Evolutionary conservation across 495 filamentous ascomycete species (phyloP), one percentile per base, ranked within the genome.

Genomic region (Podospora didyma): DNA sequence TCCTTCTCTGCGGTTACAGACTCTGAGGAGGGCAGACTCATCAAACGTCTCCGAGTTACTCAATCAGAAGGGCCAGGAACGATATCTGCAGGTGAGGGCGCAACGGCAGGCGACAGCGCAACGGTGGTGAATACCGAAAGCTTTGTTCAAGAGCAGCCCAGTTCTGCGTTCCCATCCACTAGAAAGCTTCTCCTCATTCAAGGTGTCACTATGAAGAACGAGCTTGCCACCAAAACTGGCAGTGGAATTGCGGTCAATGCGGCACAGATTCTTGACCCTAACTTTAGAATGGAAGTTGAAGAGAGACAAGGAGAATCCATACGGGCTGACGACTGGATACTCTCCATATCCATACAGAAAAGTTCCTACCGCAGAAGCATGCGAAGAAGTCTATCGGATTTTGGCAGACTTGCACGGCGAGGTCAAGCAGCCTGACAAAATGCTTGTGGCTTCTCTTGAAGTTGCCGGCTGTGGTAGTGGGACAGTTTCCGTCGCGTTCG

Each of bases 401-500:
- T 77, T 98, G 0, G 77, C 83, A 1, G 73, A 75, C 14, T 62
- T 83, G 2, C 90, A 97, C 63, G 88, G 86, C 1, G 73, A 84
- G 41, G 78, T 88, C 3, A 73, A 73, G 26, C 76, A 79, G 9
- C 93, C 94, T 1, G 72, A 82, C 16, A 82, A 73, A 1, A 85
- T 94, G 16, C 90, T 90, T 0, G 71, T 79, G 7, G 89, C 94
- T 1, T 90, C 89, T n/a, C 71, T 89, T 2, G 86, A 86, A 2
- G 81, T 91, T 14, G 83, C 92, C 17, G 93, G 92, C 2, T 98
- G 94, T 62, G 94, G 94, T 14, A n/a, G n/a, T n/a, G n/a, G n/a
- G n/a, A n/a, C n/a, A n/a, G n/a, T n/a, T n/a, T n/a, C n/a, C n/a
- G n/a, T n/a, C n/a, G n/a, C n/a, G n/a, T n/a, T n/a, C n/a, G n/a